Evolutionary conservation across 2,329 filamentous ascomycete species (phyloP).

Genomic region (Nigrospora oryzae): DNA sequence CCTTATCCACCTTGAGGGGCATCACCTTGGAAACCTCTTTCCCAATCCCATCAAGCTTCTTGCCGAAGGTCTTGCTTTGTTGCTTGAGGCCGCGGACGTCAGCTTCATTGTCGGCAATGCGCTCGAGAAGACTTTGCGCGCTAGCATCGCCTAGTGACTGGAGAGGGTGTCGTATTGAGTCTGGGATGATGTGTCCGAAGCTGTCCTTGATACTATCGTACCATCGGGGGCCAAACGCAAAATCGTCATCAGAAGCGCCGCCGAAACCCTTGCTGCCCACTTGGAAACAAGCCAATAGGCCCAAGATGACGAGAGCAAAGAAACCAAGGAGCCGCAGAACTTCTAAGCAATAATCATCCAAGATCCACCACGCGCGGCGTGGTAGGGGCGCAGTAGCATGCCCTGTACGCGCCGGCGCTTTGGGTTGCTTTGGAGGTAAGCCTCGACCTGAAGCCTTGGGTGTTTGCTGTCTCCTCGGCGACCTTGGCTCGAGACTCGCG

Average conservation of each 20-base stretch:
- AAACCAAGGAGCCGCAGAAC: not conserved
- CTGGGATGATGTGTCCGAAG: slow-evolving; percentile 12
- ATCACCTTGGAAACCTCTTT: slow-evolving; percentile 47
- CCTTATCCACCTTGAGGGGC: slow-evolving; percentile 40
- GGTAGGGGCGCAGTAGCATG: not conserved
- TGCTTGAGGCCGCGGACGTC: slow-evolving; percentile 14
- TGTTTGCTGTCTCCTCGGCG: too few relatives aligned
- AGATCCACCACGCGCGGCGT: not conserved
- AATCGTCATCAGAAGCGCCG: not conserved
- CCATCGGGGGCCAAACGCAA: not conserved
- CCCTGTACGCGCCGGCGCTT: too few relatives aligned
- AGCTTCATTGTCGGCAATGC: slow-evolving; percentile 17
- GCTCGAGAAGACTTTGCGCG: slow-evolving; percentile 2
- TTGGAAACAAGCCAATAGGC: not conserved
- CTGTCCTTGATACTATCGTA: slow-evolving; percentile 1
- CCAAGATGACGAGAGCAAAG: not conserved
- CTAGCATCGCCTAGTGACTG: not conserved
- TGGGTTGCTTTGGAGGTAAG: too few relatives aligned
- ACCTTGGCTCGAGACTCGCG: too few relatives aligned
- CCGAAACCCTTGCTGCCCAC: not conserved
- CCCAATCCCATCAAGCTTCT: slow-evolving; percentile 27
- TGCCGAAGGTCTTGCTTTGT: slow-evolving; percentile 27
- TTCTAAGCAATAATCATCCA: not conserved
- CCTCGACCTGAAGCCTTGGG: too few relatives aligned
- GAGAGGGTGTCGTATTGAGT: not conserved